Evolutionary conservation across 345 rosid genomes (phyloP).

Genomic region (Bretschneidera sinensis): DNA sequence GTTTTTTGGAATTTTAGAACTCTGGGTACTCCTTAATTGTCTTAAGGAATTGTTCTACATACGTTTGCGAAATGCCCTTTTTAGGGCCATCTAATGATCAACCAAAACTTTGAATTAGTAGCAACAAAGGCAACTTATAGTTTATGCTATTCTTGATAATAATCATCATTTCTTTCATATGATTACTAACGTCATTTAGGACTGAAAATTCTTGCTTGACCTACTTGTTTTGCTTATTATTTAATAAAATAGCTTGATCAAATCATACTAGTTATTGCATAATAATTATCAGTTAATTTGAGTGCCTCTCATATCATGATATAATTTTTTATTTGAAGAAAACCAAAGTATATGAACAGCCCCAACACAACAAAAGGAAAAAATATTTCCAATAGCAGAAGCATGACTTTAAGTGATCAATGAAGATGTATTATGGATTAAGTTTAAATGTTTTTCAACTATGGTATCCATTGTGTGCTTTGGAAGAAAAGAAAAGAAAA

Average conservation of each 20-base stretch:
- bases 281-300: not conserved
- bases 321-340: not conserved
- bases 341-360: not conserved
- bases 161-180: no score
- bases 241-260: no score
- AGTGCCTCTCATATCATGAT: not conserved
- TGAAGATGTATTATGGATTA: no score
- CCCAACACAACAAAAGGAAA: not conserved
- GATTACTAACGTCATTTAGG: not conserved
- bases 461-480: not conserved
- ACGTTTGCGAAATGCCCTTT: not conserved
- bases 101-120: no score
- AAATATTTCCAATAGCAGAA: not conserved
- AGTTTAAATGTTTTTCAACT: no score
- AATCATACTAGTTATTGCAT: not conserved
- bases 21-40: not conserved
- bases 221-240: not conserved
- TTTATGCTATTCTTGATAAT: no score
- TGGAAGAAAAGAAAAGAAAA: not conserved
- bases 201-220: not conserved
- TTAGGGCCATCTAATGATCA: not conserved
- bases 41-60: not conserved
- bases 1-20: no score
- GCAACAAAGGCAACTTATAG: no score
- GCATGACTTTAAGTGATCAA: not conserved